Conservation (phyloP, 495 filamentous ascomycete species). For the Penicillium cosmopolitanum region DNA sequence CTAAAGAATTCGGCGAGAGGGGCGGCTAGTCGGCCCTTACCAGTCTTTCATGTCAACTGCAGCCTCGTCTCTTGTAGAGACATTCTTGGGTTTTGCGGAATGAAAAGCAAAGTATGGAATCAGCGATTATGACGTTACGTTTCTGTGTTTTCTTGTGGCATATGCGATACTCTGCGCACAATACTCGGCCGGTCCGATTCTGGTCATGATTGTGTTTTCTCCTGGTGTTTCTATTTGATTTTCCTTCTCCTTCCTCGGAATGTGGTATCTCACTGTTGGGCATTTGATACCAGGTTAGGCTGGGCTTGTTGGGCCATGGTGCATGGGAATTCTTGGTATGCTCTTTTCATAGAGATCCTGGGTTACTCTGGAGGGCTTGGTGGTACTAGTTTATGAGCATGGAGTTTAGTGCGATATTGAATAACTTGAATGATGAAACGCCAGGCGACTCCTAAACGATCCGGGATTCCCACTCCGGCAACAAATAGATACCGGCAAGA, state of each 20-base stretch:
- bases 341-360: not conserved
- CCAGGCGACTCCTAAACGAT: no score
- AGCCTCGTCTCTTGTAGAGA: not conserved
- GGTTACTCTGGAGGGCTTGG: not conserved
- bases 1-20: slow-evolving; percentile 86
- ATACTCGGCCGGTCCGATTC: slow-evolving; percentile 6
- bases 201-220: slow-evolving; percentile 2
- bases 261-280: slow-evolving; percentile 1
- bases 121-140: not conserved
- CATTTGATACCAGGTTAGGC: not conserved
- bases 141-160: not conserved
- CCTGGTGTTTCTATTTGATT: not conserved
- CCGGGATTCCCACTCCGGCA: no score
- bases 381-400: not conserved
- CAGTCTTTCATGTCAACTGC: not conserved
- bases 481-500: no score
- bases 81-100: no score
- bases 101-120: not conserved
- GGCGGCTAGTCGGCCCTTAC: slow-evolving; percentile 64
- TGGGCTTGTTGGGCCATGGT: not conserved
- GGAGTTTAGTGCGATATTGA: not conserved
- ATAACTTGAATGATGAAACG: not conserved
- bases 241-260: not conserved
- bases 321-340: not conserved
- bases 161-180: not conserved